These are phyloP conservation scores for Crinitomyces ghanaensis DNA, from an alignment of 805 yeast species.

Conservation along the genomic window DNA sequence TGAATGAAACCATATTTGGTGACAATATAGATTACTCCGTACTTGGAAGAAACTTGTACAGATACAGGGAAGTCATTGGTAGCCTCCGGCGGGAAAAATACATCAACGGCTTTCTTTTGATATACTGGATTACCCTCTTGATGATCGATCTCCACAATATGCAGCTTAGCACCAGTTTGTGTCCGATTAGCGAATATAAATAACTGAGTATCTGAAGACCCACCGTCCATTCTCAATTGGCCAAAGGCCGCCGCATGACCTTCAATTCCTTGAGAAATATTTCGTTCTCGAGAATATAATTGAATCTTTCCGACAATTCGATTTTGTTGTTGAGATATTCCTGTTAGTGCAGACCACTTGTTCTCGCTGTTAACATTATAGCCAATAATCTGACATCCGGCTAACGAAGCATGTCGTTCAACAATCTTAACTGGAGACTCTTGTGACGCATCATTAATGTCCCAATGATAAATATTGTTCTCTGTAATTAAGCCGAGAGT, in stretches of 20 bases:
- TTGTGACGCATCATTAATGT: conserved; percentile 66
- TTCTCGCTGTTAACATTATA: conserved; percentile 68
- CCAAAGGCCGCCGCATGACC: conserved; percentile 96
- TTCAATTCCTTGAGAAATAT: conserved; percentile 91
- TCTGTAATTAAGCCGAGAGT: conserved; percentile 79
- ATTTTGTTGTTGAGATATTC: conserved; percentile 88
- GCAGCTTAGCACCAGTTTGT: conserved; percentile 74
- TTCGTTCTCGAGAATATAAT: conserved; percentile 75
- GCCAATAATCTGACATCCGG: conserved; percentile 78
- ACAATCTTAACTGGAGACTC: conserved; percentile 74
- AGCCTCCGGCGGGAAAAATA: conserved; percentile 95
- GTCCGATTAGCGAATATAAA: conserved; percentile 89
- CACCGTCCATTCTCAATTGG: conserved; percentile 59
- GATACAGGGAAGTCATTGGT: conserved; percentile 93
- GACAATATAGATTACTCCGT: conserved; percentile 77
- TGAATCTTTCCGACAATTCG: conserved; percentile 95
- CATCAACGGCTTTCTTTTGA: conserved; percentile 80
- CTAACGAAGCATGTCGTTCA: conserved; percentile 67
- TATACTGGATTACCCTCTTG: conserved; percentile 72
- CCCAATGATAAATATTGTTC: conserved; percentile 65
- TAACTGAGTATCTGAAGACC: conserved; percentile 63
- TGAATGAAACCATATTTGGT: conserved; percentile 97
- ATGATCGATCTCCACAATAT: conserved; percentile 93
- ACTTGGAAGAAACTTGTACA: conserved; percentile 71
- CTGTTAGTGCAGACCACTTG: conserved; percentile 92